Conservation (phyloP, 148 eudicot genomes). For the Arctostaphylos glauca region DNA sequence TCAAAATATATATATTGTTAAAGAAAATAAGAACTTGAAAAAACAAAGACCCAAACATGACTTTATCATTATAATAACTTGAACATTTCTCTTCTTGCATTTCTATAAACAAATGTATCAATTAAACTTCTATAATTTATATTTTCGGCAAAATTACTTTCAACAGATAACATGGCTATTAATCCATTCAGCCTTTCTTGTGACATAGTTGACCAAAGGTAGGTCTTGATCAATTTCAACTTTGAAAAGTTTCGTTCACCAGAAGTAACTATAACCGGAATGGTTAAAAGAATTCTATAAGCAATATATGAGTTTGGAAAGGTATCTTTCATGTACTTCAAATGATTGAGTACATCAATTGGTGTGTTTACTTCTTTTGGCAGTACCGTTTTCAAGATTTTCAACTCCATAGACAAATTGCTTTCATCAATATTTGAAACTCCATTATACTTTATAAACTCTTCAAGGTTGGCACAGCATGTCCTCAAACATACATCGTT, state of each 20-base stretch:
- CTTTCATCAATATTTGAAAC: neutral
- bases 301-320: too few relatives aligned
- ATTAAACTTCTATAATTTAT: too few relatives aligned
- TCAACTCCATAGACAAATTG: too few relatives aligned
- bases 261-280: neutral
- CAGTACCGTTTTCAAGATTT: neutral
- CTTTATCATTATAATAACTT: too few relatives aligned
- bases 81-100: too few relatives aligned
- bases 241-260: neutral
- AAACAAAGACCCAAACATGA: too few relatives aligned
- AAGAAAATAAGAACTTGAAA: too few relatives aligned
- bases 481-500: too few relatives aligned
- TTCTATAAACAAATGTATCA: too few relatives aligned
- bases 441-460: neutral
- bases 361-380: neutral
- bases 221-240: too few relatives aligned
- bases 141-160: too few relatives aligned
- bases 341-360: neutral
- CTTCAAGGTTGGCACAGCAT: neutral
- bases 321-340: neutral
- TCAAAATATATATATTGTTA: too few relatives aligned
- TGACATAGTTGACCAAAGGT: neutral
- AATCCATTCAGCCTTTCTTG: neutral
- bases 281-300: neutral
- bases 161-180: neutral